A percentile compares a stretch with the other conserved stretches of the same genome.
Evolutionary conservation across 768 basidiomycete species (phyloP).

Genomic region (Clavaria fumosa): DNA sequence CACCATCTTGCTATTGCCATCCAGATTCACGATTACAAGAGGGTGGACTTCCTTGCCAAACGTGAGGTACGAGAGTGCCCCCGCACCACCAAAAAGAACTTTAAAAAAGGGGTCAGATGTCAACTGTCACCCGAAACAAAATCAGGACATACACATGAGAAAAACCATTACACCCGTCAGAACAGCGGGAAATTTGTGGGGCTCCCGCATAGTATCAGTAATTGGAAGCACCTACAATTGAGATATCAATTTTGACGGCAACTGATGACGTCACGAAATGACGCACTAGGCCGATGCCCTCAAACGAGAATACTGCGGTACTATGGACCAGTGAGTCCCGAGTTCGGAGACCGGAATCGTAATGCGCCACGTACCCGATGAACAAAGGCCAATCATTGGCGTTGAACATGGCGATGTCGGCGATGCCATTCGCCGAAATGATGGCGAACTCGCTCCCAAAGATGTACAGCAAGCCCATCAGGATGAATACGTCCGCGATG

Average conservation of each 20-base stretch:
- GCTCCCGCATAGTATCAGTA: slow-evolving; percentile 93
- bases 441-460: slow-evolving; percentile 71
- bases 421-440: slow-evolving; percentile 53
- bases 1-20: slow-evolving; percentile 69
- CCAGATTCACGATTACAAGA: slow-evolving; percentile 89
- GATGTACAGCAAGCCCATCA: slow-evolving; percentile 76
- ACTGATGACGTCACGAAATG: slow-evolving; percentile 5
- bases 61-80: slow-evolving; percentile 72
- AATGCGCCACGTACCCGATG: slow-evolving; percentile 50
- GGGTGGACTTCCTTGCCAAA: slow-evolving; percentile 83
- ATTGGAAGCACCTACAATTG: slow-evolving; percentile 69
- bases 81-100: slow-evolving; percentile 82
- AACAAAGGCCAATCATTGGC: slow-evolving; percentile 78
- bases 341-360: not conserved
- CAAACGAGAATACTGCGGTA: slow-evolving; percentile 96
- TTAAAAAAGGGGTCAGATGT: slow-evolving; percentile 8
- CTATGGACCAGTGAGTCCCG: slow-evolving; percentile 22
- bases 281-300: slow-evolving; percentile 83
- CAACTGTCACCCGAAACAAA: not conserved
- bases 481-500: slow-evolving; percentile 88
- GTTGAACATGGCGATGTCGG: slow-evolving; percentile 79
- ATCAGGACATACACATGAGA: slow-evolving; percentile 38
- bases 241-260: slow-evolving; percentile 1
- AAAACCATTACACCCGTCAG: slow-evolving; percentile 87
- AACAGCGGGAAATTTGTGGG: slow-evolving; percentile 79